A percentile compares a stretch with the other conserved stretches of the same genome.
Evolutionary conservation across 139 green algal genomes (phyloP).

Genomic region (Zygnema cylindricum): DNA sequence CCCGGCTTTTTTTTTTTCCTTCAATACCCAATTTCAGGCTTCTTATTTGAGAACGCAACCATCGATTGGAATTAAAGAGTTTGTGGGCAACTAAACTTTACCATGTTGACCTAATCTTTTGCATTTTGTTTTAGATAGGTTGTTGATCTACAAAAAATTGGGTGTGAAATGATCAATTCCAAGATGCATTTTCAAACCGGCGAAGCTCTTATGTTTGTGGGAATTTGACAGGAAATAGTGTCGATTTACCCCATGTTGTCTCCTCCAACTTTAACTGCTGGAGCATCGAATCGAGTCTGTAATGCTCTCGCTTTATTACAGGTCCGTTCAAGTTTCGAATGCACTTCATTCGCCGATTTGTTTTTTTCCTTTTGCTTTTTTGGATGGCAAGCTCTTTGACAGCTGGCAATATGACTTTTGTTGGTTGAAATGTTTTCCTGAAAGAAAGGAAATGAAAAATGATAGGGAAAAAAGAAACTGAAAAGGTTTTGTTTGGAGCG

Average conservation of each 20-base stretch:
- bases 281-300: conserved; percentile 96
- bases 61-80: no score
- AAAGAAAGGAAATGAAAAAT: no score
- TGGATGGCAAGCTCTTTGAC: no score
- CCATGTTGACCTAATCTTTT: neutral
- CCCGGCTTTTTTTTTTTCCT: no score
- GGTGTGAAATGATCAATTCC: neutral
- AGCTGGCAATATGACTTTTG: no score
- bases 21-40: no score
- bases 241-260: conserved; percentile 95
- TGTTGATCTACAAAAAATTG: neutral
- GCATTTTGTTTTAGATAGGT: neutral
- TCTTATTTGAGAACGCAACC: no score
- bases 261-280: conserved; percentile 89
- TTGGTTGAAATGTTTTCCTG: no score
- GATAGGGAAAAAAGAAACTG: no score
- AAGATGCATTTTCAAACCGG: neutral
- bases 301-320: conserved; percentile 97
- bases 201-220: conserved; percentile 80
- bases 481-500: no score
- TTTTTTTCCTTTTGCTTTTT: neutral
- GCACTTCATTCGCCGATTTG: no score
- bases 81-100: no score
- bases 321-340: conserved; percentile 18
- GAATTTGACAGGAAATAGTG: conserved; percentile 95